A percentile compares a stretch with the other conserved stretches of the same genome.
phyloP scores from a whole-genome alignment of 305 asterid species.

The Rubia balearica region DNA sequence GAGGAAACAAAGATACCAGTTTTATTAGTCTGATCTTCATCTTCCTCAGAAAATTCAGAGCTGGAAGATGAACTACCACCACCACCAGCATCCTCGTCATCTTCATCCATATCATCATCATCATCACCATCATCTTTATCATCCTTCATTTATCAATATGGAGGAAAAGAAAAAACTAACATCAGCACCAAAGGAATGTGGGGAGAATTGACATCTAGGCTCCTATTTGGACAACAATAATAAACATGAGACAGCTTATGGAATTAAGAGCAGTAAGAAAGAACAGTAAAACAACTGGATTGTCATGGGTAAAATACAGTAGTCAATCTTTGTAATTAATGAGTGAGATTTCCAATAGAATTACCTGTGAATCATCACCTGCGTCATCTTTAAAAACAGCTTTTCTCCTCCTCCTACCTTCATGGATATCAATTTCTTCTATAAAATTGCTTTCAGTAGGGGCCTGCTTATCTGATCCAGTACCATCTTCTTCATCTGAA shows the following conservation, averaged over 20 bases:
- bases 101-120: constrained; percentile 10
- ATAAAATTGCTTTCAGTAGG: constrained; percentile 25
- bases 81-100: constrained; percentile 26
- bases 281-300: background rate
- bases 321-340: background rate
- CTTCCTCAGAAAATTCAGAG: constrained; percentile 43
- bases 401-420: constrained; percentile 89
- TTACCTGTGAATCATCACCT: constrained; percentile 51
- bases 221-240: background rate
- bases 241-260: background rate
- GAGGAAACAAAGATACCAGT: constrained; percentile 21
- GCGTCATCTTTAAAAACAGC: constrained; percentile 68
- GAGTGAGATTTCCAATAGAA: background rate
- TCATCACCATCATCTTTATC: constrained; percentile 48
- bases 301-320: background rate
- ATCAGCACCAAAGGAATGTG: constrained; percentile 3
- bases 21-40: constrained; percentile 38
- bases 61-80: constrained; percentile 28
- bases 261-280: background rate
- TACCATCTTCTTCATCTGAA: constrained; percentile 54
- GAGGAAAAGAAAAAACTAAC: background rate
- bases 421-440: constrained; percentile 58
- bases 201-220: background rate
- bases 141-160: constrained; percentile 41
- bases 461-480: constrained; percentile 30